Base-by-base conservation (phyloP, 2,329 filamentous ascomycete genomes). In the Xylariaceae sp. region DNA sequence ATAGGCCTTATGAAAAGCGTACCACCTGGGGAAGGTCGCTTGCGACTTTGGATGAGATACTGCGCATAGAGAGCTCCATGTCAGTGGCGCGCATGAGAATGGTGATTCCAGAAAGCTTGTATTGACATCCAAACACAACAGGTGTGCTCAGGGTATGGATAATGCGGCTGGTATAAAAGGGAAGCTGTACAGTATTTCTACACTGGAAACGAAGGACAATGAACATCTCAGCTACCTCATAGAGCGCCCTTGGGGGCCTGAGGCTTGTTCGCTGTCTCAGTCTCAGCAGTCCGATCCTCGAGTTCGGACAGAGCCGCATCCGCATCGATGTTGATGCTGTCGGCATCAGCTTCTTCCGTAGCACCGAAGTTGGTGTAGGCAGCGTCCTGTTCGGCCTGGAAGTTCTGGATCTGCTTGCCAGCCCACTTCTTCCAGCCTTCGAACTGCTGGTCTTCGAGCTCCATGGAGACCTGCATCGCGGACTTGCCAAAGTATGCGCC, bases 401-500 rank as follows among this genome's bases (percentile, higher is more conserved):
- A 62, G 10, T 34, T 54, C 2, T 62, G 57, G 55, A 70, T 69
- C 64, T 71, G 63, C 57, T 61, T 69, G 54, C 41, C 49, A 47
- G 71, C 70, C 70, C 70, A 72, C 48, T 66, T 72, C 71, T 92
- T 93, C 94, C 94, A 99, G 63, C 80, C 78, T 75, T 97, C 90
- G 73, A 86, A 96, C 61, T 85, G 80, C 67, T 82, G 76, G 75
- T 95, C 86, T 76, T 99, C 94, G 56, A 96, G 80, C 63, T 87
- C 78, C 85, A 94, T 89, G 65, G 90, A 86, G 58, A 96, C 79
- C 61, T 96, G 87, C 55, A 92, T 73, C 61, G 83, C 81, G 48
- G 84, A 80, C 74, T 88, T 89, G 73, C 91, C 91, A 73, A 97
- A 97, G 79, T 91, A 91, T 54, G 92, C 92, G 56, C 94, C 94